Evolutionary conservation across 108 stramenopile species (phyloP).

Genomic region (Chaetoceros muelleri): DNA sequence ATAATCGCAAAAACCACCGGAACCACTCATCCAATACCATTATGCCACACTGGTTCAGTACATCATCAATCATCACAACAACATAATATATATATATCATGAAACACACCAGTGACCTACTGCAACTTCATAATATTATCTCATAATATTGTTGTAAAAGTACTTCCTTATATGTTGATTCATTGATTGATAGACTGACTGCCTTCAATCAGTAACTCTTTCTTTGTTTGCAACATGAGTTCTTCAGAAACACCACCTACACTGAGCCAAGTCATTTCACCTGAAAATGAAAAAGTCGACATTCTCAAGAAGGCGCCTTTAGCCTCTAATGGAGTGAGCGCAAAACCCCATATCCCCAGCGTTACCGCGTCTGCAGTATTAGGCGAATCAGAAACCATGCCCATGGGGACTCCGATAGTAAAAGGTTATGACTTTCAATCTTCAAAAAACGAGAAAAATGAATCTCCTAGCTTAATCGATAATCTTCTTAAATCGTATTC

Average conservation of each 20-base stretch:
- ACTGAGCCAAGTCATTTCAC: neutral
- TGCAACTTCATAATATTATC: no score
- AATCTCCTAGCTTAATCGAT: constrained; percentile 26
- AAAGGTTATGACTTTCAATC: constrained; percentile 82
- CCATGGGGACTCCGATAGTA: constrained; percentile 45
- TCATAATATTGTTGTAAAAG: no score
- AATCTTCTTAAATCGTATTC: constrained; percentile 70
- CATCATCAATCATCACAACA: no score
- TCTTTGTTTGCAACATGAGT: neutral
- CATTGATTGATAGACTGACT: neutral
- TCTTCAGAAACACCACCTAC: neutral
- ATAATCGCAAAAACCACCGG: no score
- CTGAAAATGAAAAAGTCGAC: neutral
- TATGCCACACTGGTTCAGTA: no score
- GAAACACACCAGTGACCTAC: no score
- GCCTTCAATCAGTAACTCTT: neutral
- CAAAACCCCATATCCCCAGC: constrained; percentile 68
- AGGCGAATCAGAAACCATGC: constrained; percentile 62
- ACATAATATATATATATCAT: no score
- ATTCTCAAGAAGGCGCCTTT: neutral
- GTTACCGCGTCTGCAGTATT: constrained; percentile 77
- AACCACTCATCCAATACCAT: no score
- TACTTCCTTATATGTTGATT: no score
- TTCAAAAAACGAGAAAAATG: constrained; percentile 7
- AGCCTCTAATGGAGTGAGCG: constrained; percentile 19